Evolutionary conservation across 768 basidiomycete species (phyloP).

Genomic region (Naganishia friedmannii): DNA sequence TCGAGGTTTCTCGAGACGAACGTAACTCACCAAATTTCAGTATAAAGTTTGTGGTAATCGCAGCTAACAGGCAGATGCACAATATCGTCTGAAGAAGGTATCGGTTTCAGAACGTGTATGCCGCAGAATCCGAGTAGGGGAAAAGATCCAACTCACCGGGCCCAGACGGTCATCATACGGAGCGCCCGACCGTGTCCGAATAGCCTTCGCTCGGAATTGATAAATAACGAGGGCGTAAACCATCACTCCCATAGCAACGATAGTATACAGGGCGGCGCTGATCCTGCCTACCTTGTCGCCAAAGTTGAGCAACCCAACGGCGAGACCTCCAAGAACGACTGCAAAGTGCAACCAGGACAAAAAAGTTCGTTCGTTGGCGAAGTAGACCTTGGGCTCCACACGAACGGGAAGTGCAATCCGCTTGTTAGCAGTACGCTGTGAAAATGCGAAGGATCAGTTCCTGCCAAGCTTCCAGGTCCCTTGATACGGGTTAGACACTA

Average conservation of each 20-base stretch:
- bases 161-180: conserved; percentile 96
- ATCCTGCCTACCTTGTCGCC: conserved; percentile 96
- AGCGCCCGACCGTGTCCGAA: conserved; percentile 82
- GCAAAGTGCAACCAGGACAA: conserved; percentile 98
- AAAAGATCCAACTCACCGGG: conserved; percentile 64
- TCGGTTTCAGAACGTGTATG: neutral
- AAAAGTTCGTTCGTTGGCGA: conserved; percentile 64
- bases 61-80: conserved; percentile 46
- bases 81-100: conserved; percentile 36
- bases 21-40: conserved; percentile 43
- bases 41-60: conserved; percentile 51
- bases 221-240: conserved; percentile 90
- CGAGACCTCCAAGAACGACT: conserved; percentile 91
- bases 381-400: conserved; percentile 56
- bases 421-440: conserved; percentile 49
- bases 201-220: conserved; percentile 92
- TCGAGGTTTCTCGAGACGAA: neutral
- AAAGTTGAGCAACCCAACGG: conserved; percentile 94
- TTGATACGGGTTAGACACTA: neutral
- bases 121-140: neutral
- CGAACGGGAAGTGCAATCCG: conserved; percentile 94
- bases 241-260: conserved; percentile 93
- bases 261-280: conserved; percentile 91
- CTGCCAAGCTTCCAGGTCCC: neutral
- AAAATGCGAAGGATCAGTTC: neutral